Base-by-base conservation (phyloP, 768 basidiomycete genomes). In the Mycena sanguinolenta region DNA sequence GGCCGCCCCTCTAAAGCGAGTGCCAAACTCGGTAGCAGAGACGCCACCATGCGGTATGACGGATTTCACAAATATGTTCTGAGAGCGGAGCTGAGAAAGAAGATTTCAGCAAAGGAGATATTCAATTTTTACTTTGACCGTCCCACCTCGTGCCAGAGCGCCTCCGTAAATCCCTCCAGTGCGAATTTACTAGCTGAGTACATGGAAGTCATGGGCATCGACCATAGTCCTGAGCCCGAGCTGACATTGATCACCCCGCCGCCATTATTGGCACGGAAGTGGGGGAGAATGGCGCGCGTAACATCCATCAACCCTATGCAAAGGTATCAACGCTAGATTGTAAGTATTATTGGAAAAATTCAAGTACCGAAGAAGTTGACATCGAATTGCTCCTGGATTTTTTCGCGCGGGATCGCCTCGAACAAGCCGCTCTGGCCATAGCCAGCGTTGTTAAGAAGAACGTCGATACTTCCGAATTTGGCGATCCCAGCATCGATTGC, bases 151-250 rank as follows among this genome's bases (percentile, higher is more conserved):
- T 71, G 66, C 13, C 70, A 74, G 3, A 76, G 68, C 19, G 66
- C 73, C 68, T 77, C 76, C 4, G 76, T 77, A 67, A 76, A 76
- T 23, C 76, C 76, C 39, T 77, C 76, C 19, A 77, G 65, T 23
- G 76, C 75, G 65, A 74, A 74, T 39, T 77, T 77, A 69, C 71
- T 73, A 4, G 75, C 67, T 5, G 55, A 66, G 72, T 77, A 77
- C 69, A 77, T 66, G 12, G 75, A 53, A 16, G 62, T 68, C 61
- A 67, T 58, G 7, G 76, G 76, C 34, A 74, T 44, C 4, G 71
- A 42, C 68, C 68, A 75, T 19, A 74, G 36, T 2, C 76, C 76
- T 14, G 71, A 68, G 14, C 75, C 76, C 19, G 75, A 74, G 50
- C 67, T 71, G 44, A 75, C 69, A 44, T 77, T 77, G 25, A 77